Conservation (phyloP, 129 eudicot genomes). For the Kitagawia praeruptora region DNA sequence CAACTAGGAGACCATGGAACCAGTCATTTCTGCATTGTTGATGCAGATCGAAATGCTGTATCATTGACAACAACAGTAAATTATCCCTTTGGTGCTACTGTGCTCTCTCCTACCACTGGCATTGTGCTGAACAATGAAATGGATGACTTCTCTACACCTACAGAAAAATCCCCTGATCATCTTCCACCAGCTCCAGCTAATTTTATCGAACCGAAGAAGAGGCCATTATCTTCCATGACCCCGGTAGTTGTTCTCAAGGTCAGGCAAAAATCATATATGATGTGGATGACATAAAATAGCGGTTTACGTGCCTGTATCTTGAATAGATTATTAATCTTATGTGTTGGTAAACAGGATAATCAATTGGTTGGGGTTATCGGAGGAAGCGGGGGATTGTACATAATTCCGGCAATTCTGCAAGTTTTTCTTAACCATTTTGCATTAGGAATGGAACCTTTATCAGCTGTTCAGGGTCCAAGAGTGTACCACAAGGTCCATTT, state of each 20-base stretch:
- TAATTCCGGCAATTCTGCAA: constrained; percentile 82
- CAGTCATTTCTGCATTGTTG: constrained; percentile 88
- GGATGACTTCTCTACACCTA: constrained; percentile 74
- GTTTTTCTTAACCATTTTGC: constrained; percentile 80
- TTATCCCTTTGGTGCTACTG: constrained; percentile 62
- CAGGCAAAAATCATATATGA: neutral
- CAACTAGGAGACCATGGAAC: constrained; percentile 87
- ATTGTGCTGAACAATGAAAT: constrained; percentile 71
- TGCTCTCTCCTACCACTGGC: constrained; percentile 81
- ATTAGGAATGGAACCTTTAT: constrained; percentile 72
- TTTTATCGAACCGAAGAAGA: constrained; percentile 67
- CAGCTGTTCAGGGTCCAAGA: constrained; percentile 73
- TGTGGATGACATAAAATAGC: neutral
- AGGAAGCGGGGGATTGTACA: constrained; percentile 84
- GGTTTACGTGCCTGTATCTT: neutral
- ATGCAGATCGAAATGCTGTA: constrained; percentile 79
- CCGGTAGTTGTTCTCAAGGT: constrained; percentile 88
- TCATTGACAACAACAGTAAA: constrained; percentile 85
- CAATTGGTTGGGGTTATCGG: constrained; percentile 91
- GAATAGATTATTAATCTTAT: neutral
- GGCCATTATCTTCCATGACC: constrained; percentile 94
- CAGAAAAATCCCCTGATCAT: constrained; percentile 44
- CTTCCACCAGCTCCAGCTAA: constrained; percentile 91
- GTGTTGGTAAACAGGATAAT: constrained; percentile 42
- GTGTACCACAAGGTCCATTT: constrained; percentile 71